Evolutionary conservation across 192 early-diverging fungal genomes (phyloP).

Genomic region (Chytriomyces sp.): DNA sequence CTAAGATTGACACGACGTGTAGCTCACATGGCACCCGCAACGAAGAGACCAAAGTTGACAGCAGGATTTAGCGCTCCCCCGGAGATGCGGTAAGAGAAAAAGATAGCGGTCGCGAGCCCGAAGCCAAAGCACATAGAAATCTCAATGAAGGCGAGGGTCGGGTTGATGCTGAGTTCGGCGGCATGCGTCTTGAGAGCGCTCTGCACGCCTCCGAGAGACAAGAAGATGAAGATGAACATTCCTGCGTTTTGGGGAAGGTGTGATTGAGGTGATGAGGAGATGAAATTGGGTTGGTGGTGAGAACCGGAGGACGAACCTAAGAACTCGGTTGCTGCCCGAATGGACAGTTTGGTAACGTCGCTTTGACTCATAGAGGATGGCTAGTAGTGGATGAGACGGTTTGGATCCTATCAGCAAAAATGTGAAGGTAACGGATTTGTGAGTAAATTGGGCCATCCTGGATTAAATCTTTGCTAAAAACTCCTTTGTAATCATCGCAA

Average conservation of each 20-base stretch:
- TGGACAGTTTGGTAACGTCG: background rate
- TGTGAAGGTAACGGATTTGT: too few species aligned
- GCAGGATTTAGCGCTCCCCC: slow-evolving; percentile 69
- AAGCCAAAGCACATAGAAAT: slow-evolving; percentile 50
- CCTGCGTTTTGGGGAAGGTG: slow-evolving; percentile 1
- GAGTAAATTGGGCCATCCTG: too few species aligned
- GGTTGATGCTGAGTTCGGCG: slow-evolving; percentile 7
- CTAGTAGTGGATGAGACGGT: too few species aligned
- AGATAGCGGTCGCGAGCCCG: slow-evolving; percentile 45
- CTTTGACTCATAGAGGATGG: background rate
- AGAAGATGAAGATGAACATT: slow-evolving; percentile 44
- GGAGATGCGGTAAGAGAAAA: slow-evolving; percentile 55
- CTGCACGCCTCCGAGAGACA: slow-evolving; percentile 34
- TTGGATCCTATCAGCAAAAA: too few species aligned
- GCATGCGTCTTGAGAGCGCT: slow-evolving; percentile 15
- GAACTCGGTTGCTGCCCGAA: slow-evolving; percentile 9
- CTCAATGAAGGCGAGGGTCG: slow-evolving; percentile 27
- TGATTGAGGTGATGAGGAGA: background rate
- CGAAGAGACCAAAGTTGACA: slow-evolving; percentile 59
- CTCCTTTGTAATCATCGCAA: too few species aligned
- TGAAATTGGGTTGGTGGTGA: background rate
- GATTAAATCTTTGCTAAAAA: too few species aligned
- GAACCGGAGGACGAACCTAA: background rate
- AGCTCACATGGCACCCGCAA: slow-evolving; percentile 53
- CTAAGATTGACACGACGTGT: slow-evolving; percentile 5